phyloP scores from a whole-genome alignment of 495 filamentous ascomycete genomes.

The Lasiosphaeria miniovina region DNA sequence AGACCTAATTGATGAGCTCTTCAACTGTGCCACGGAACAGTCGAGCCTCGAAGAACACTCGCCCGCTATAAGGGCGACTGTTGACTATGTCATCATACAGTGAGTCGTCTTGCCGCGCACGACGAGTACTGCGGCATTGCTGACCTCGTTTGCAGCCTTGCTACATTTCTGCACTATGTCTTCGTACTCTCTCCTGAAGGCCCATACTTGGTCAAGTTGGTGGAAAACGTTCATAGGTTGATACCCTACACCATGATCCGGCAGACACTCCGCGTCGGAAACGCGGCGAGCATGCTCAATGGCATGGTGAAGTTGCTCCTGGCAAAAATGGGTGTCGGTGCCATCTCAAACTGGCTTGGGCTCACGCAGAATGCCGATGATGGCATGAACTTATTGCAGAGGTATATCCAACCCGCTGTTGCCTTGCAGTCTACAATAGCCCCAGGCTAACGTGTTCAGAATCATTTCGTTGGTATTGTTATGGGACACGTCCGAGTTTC shows the following conservation, averaged over 20 bases:
- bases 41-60: slow-evolving; percentile 56
- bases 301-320: slow-evolving; percentile 60
- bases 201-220: slow-evolving; percentile 56
- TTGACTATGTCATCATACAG: slow-evolving; percentile 59
- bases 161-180: slow-evolving; percentile 61
- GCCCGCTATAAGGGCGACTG: slow-evolving; percentile 50
- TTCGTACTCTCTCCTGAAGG: slow-evolving; percentile 62
- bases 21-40: slow-evolving; percentile 51
- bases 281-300: slow-evolving; percentile 66
- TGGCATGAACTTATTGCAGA: slow-evolving; percentile 67
- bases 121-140: background rate
- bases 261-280: slow-evolving; percentile 63
- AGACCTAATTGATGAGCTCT: slow-evolving; percentile 54
- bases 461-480: slow-evolving; percentile 61
- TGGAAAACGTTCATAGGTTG: slow-evolving; percentile 55
- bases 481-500: slow-evolving; percentile 59
- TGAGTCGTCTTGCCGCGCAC: slow-evolving; percentile 18
- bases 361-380: slow-evolving; percentile 56
- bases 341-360: slow-evolving; percentile 65
- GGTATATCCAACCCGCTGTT: slow-evolving; percentile 31
- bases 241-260: slow-evolving; percentile 58
- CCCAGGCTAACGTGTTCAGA: slow-evolving; percentile 32
- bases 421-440: background rate
- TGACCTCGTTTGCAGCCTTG: slow-evolving; percentile 42
- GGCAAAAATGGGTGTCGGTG: slow-evolving; percentile 60